phyloP scores from a whole-genome alignment of 768 basidiomycete species.

The Amanita fuliginea region DNA sequence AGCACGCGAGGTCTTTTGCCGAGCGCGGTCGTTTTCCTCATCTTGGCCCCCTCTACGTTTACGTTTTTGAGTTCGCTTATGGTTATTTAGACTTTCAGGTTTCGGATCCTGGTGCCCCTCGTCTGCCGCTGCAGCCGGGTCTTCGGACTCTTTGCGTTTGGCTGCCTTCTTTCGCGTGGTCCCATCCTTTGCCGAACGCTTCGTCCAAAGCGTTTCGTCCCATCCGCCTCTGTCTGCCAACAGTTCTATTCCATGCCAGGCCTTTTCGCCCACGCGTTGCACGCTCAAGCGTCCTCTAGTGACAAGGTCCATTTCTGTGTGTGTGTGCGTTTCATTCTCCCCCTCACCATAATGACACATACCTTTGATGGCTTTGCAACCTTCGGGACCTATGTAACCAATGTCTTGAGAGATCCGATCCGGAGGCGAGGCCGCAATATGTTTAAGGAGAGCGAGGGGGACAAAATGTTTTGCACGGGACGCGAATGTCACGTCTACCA shows the following conservation, averaged over 20 bases:
- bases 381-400: conserved; percentile 56
- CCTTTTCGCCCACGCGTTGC: conserved; percentile 58
- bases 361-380: conserved; percentile 57
- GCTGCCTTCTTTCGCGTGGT: not conserved
- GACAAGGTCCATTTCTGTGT: conserved; percentile 72
- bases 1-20: not conserved
- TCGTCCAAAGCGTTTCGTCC: conserved; percentile 24
- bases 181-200: not conserved
- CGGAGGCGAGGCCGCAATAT: conserved; percentile 35
- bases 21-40: not conserved
- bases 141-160: not conserved
- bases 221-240: conserved; percentile 74
- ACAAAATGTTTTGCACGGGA: conserved; percentile 63
- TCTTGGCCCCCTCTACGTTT: not conserved
- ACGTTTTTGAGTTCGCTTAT: not conserved
- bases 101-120: not conserved
- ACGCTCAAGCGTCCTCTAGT: conserved; percentile 80
- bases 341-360: conserved; percentile 3
- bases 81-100: not conserved
- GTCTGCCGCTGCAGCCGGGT: not conserved
- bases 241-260: conserved; percentile 50
- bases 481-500: conserved; percentile 73
- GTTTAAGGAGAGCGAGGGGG: conserved; percentile 63
- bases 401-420: conserved; percentile 38
- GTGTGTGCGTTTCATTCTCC: conserved; percentile 12